Conservation (phyloP, 257 asterid genomes). For the Dorcoceras hygrometricum region DNA sequence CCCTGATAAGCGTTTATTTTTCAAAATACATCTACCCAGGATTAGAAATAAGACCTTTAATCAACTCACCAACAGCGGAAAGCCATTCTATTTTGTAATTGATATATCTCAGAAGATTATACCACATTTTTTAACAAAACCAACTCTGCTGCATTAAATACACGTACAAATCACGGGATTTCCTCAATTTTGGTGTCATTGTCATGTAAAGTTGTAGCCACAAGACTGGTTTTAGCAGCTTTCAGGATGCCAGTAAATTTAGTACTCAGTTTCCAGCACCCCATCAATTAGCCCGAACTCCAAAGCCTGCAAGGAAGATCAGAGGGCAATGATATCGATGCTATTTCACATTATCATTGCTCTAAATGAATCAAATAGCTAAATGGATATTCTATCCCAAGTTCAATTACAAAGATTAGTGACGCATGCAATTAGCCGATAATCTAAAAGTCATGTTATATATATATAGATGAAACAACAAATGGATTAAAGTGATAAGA, state of each 20-base stretch:
- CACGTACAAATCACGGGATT: not conserved
- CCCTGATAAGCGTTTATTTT: not conserved
- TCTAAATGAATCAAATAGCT: not conserved
- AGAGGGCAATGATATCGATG: conserved; percentile 5
- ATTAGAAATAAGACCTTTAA: not conserved
- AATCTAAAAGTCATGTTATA: not conserved
- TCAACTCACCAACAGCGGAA: not conserved
- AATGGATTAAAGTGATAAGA: not conserved
- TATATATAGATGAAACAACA: not conserved
- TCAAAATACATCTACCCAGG: not conserved
- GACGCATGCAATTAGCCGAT: not conserved
- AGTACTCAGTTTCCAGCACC: conserved; percentile 80
- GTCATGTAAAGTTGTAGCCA: conserved; percentile 1
- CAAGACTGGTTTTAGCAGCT: not conserved
- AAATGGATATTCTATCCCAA: not conserved
- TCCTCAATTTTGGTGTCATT: not conserved
- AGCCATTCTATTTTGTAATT: not conserved
- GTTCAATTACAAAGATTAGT: not conserved
- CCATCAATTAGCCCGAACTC: conserved; percentile 96
- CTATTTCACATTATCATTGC: not conserved
- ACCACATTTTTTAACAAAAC: not conserved
- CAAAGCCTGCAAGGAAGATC: conserved; percentile 60
- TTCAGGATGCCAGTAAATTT: conserved; percentile 12
- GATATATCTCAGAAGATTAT: not conserved
- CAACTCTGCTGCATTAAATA: not conserved